A percentile compares a stretch with the other conserved stretches of the same genome.
Evolutionary conservation across 495 filamentous ascomycete genomes (phyloP).

Genomic region (Darksidea phi): DNA sequence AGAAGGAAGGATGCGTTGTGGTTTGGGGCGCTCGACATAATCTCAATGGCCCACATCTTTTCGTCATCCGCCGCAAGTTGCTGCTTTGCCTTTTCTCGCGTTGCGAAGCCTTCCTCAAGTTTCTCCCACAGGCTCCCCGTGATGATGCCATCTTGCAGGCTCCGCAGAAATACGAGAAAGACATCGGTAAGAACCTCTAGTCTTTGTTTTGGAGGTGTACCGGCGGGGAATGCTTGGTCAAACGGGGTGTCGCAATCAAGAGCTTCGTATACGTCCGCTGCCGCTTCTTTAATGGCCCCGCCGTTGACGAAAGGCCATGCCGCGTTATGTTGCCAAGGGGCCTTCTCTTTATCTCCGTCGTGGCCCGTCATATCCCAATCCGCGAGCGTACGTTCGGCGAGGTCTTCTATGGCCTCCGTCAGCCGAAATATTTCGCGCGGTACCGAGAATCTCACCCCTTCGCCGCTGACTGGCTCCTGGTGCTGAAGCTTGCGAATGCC

Average conservation of each 20-base stretch:
- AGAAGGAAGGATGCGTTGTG: conserved; percentile 87
- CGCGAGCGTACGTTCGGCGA: conserved; percentile 71
- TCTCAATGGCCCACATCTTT: conserved; percentile 68
- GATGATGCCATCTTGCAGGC: conserved; percentile 73
- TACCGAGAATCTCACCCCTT: conserved; percentile 61
- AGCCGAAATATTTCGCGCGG: conserved; percentile 85
- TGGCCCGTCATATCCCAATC: conserved; percentile 79
- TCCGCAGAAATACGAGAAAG: conserved; percentile 67
- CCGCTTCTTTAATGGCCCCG: conserved; percentile 40
- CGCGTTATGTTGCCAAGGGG: conserved; percentile 59
- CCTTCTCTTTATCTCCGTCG: conserved; percentile 40
- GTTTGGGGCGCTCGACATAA: conserved; percentile 65
- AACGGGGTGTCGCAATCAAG: conserved; percentile 66
- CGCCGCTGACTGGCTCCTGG: conserved; percentile 39
- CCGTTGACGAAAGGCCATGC: conserved; percentile 76
- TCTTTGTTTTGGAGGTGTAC: conserved; percentile 59
- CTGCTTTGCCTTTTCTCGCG: conserved; percentile 50
- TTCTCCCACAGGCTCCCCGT: conserved; percentile 64
- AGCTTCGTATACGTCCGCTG: conserved; percentile 55
- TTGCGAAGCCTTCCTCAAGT: conserved; percentile 62
- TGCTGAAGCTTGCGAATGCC: conserved; percentile 59
- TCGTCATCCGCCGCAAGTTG: conserved; percentile 59
- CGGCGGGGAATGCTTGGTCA: conserved; percentile 56
- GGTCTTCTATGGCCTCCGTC: conserved; percentile 75
- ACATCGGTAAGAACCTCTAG: conserved; percentile 69